A percentile compares a stretch with the other conserved stretches of the same genome.
phyloP scores from a whole-genome alignment of 2,329 filamentous ascomycete species.

The Sporothrix phasma region DNA sequence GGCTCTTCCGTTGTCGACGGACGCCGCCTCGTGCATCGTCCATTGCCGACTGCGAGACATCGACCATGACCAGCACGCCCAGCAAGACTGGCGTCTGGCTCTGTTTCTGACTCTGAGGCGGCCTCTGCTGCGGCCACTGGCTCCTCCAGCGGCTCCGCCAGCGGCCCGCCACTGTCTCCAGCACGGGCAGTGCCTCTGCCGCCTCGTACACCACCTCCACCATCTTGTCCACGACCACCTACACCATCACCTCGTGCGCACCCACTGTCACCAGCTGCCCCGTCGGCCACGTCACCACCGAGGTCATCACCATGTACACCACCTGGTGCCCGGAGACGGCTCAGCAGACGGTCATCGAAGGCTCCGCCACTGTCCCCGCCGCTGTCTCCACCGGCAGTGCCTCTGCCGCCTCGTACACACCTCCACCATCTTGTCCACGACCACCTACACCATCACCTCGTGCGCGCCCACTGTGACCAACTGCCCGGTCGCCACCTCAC shows the following conservation, averaged over 20 bases:
- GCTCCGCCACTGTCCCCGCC: not conserved
- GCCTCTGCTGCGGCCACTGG: not conserved
- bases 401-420: slow-evolving; percentile 13
- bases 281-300: slow-evolving; percentile 20
- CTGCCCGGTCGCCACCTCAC: slow-evolving; percentile 21
- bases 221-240: slow-evolving; percentile 22
- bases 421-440: slow-evolving; percentile 19
- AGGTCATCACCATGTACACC: slow-evolving; percentile 26
- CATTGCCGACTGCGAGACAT: not conserved
- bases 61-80: not conserved
- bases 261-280: slow-evolving; percentile 19
- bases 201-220: slow-evolving; percentile 14
- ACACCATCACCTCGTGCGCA: slow-evolving; percentile 21
- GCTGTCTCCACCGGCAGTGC: too few species aligned
- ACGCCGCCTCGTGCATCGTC: not conserved
- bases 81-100: not conserved
- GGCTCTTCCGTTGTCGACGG: too few species aligned
- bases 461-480: slow-evolving; percentile 18
- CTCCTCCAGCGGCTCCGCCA: not conserved
- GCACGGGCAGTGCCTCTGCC: too few species aligned
- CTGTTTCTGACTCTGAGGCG: not conserved
- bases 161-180: too few species aligned
- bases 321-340: slow-evolving; percentile 26
- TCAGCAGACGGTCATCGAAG: too few species aligned
- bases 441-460: slow-evolving; percentile 23